These are phyloP conservation scores for Jatropha podagrica DNA, from an alignment of 441 rosid species.

Conservation along the genomic window DNA sequence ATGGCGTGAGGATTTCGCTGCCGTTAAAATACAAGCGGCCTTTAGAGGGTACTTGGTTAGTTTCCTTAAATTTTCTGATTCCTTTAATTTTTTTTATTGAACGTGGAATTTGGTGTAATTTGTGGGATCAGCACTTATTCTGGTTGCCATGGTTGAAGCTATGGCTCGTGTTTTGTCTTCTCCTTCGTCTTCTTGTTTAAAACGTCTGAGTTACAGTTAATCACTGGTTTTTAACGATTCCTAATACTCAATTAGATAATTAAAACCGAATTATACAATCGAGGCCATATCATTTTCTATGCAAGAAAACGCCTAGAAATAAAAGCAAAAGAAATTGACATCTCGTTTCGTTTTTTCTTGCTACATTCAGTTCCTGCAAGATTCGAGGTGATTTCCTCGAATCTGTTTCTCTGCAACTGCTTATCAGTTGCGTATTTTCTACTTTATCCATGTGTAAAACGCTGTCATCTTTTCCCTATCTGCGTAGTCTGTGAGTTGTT, in stretches of 20 bases:
- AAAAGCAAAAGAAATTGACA: constrained; percentile 5
- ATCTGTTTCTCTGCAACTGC: background rate
- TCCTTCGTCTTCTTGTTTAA: background rate
- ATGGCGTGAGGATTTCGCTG: constrained; percentile 49
- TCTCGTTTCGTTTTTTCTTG: background rate
- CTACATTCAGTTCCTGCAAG: background rate
- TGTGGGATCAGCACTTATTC: constrained; percentile 18
- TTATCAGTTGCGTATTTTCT: background rate
- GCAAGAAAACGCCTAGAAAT: background rate
- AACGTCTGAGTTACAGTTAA: background rate
- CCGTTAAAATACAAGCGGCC: constrained; percentile 74
- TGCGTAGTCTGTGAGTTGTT: constrained; percentile 23
- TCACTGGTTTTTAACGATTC: background rate
- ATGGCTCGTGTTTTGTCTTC: background rate
- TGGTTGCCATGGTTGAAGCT: background rate
- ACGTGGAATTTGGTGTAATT: constrained; percentile 18
- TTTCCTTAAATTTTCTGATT: background rate
- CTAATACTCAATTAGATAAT: background rate
- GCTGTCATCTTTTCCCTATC: background rate
- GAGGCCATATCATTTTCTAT: background rate
- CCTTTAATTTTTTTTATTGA: background rate
- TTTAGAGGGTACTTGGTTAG: constrained; percentile 90
- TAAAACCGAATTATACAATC: background rate
- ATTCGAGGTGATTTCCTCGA: constrained; percentile 13
- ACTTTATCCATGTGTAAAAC: background rate